Base-by-base conservation (phyloP, 129 eudicot genomes). In the Chrysanthemum makinoi region DNA sequence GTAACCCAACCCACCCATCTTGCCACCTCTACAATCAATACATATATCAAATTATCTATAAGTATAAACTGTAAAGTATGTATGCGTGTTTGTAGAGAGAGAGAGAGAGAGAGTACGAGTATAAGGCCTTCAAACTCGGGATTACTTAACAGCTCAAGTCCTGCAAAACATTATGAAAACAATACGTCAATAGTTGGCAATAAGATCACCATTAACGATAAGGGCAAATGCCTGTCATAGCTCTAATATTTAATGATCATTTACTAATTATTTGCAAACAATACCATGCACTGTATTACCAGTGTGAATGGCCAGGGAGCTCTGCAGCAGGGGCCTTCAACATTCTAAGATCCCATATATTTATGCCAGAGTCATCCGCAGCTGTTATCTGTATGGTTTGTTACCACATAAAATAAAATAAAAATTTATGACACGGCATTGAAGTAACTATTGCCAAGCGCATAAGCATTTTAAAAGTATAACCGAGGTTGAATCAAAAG, bases 301-400 rank as follows among this genome's bases (percentile, higher is more conserved):
- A 94, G 86, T 94, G 99, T 66, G 93, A 80, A 90, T 94, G 97
- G 43, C 99, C 97, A 75, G 97, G 97, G 66, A 93, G 95, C 82
- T 90, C 97, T 15, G 84, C 51, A 59, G 86, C 96, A 65, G 97
- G 99, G 72, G 75, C 57, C 80, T 90, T 87, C n/a, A 65, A 81
- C 92, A 77, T 87, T 80, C 99, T 87, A 72, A 90, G 87, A 84
- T 94, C 99, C 99, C 99, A 90, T 74, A 94, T 80, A 46, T 84
- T 91, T 78, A 94, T 88, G 69, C 99, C 97, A 53, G 96, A 86
- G 74, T 94, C 99, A 79, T 94, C 99, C 62, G 92, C 97, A 26
- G 99, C 96, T 59, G 97, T 94, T 69, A 86, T 91, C 99, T 90
- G 81, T 44, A 70, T 30, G 44, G 47, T 80, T 60, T 53, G 19